Base-by-base conservation (phyloP, 352 stramenopile genomes). In the Phytophthora pinifolia region DNA sequence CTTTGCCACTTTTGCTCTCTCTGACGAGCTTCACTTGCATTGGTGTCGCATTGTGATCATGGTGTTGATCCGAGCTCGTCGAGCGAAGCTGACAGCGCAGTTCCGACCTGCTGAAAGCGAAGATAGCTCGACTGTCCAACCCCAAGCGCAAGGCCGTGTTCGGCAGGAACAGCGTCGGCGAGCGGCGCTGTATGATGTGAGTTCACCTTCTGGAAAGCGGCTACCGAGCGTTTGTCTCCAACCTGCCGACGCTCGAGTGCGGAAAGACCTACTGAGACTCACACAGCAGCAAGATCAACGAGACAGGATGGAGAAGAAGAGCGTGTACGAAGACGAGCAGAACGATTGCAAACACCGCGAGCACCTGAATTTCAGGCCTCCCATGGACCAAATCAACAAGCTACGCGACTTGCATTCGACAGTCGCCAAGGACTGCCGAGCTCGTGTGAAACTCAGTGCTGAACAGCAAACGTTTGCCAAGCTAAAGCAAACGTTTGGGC, bases 321-420 rank as follows among this genome's bases (percentile, higher is more conserved):
- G 48, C 14, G 54, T 15, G 2, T 69, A 72, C n/a, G 77, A 83
- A 38, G 54, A 72, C n/a, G 75, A 81, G 30, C 49, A 83, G n/a
- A 67, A 79, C 25, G 65, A 76, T 35, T 65, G 63, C 29, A 88
- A 86, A 50, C 66, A 85, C 59, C 73, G 65, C 30, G 70, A 79
- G 27, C 53, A 81, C 6, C 46, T 71, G 2, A 69, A 76, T 0
- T 65, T 72, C 25, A 67, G 78, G 2, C 78, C 78, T 8, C 65
- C 78, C 6, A 33, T 85, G 36, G 78, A 88, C 55, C 68, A 61
- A 3, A 79, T 79, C 18, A 63, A 79, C 12, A 46, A 39, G 2
- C 42, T 84, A 6, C 54, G 59, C n/a, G 78, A 84, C 35, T 70
- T 88, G 7, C 61, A 60, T 30, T 70, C 78, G 10, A 86, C 78